phyloP scores from a whole-genome alignment of 164 flowering plant species.

The Paratinospora sagittata region DNA sequence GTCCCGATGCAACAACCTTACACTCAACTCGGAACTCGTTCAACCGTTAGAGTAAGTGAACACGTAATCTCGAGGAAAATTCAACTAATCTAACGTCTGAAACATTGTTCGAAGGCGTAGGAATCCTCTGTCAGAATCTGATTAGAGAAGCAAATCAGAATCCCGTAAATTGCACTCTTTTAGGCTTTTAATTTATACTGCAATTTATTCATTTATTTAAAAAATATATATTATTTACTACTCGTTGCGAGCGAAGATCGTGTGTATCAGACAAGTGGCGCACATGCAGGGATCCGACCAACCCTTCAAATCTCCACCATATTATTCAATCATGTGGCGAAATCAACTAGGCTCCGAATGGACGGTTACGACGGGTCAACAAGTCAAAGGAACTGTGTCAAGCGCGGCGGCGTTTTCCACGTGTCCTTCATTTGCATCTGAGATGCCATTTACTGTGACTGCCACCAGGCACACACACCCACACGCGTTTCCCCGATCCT shows the following conservation, averaged over 20 bases:
- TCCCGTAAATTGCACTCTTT: conserved; percentile 4
- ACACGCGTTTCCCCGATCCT: no score
- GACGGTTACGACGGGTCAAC: not conserved
- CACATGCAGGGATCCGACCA: conserved; percentile 7
- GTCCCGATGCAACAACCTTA: not conserved
- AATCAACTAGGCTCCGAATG: not conserved
- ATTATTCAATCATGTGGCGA: not conserved
- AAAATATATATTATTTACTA: no score
- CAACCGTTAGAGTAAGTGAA: not conserved
- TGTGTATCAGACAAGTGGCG: conserved; percentile 7
- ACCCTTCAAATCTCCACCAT: not conserved
- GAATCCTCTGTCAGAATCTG: not conserved
- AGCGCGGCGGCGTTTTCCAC: not conserved
- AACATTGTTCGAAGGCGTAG: not conserved
- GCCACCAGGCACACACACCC: not conserved
- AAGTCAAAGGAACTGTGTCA: no score
- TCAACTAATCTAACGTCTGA: not conserved
- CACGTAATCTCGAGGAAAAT: not conserved
- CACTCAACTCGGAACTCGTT: no score
- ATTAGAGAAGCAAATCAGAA: not conserved
- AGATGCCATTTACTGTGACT: not conserved
- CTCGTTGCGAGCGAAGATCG: not conserved
- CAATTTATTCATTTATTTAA: no score
- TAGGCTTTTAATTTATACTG: no score
- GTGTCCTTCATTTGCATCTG: not conserved